These are phyloP conservation scores for Fonsecaea monophora DNA, from an alignment of 2,329 filamentous ascomycete genomes.

Conservation along the genomic window DNA sequence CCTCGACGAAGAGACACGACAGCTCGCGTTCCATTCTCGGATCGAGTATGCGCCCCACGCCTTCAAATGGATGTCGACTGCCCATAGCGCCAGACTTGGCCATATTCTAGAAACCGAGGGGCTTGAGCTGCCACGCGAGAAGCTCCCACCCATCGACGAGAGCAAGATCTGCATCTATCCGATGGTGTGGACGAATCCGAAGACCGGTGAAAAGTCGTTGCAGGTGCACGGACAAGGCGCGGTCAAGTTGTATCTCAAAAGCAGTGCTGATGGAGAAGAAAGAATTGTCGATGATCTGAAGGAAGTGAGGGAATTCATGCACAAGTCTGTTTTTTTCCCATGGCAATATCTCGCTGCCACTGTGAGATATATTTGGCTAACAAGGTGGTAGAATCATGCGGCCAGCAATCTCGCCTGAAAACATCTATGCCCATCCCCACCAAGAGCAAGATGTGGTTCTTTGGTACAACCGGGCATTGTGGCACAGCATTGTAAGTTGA, in stretches of 20 bases:
- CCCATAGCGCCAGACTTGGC: conserved; percentile 45
- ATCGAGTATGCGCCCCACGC: conserved; percentile 49
- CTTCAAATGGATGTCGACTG: conserved; percentile 49
- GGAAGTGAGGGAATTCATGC: conserved; percentile 44
- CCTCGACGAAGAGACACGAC: conserved; percentile 41
- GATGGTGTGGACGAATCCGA: conserved; percentile 50
- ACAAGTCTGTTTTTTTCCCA: conserved; percentile 40
- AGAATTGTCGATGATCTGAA: conserved; percentile 41
- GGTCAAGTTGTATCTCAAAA: conserved; percentile 46
- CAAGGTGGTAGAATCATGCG: conserved; percentile 45
- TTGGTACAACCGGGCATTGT: conserved; percentile 50
- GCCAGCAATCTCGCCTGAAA: conserved; percentile 44
- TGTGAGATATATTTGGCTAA: neutral
- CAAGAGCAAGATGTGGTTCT: conserved; percentile 49
- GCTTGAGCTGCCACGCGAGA: conserved; percentile 43
- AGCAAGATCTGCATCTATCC: conserved; percentile 47
- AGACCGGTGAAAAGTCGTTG: conserved; percentile 44
- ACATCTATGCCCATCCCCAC: conserved; percentile 49
- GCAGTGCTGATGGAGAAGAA: conserved; percentile 40
- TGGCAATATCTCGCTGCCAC: conserved; percentile 1
- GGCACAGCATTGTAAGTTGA: conserved; percentile 49
- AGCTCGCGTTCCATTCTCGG: conserved; percentile 43
- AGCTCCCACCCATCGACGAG: conserved; percentile 43
- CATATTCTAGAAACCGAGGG: conserved; percentile 44
- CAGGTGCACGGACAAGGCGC: conserved; percentile 49